phyloP scores from a whole-genome alignment of 441 rosid genomes.

The Eutrema salsugineum region DNA sequence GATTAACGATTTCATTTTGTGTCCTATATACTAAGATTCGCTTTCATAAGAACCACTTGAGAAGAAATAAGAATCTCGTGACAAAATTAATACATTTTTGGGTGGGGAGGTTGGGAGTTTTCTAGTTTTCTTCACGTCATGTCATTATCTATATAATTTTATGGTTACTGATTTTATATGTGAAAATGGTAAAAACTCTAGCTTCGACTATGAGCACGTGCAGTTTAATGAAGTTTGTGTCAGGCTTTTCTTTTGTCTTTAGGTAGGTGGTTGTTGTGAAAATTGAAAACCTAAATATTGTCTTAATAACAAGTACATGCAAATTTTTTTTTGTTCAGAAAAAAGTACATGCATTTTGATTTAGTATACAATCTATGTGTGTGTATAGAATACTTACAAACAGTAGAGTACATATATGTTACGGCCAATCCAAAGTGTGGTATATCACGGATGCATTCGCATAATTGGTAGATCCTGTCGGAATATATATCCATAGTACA shows the following conservation, averaged over 20 bases:
- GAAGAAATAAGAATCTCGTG: neutral
- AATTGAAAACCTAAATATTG: neutral
- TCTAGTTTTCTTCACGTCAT: slow-evolving; percentile 21
- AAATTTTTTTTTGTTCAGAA: too few relatives aligned
- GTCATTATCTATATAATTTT: neutral
- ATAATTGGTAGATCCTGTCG: slow-evolving; percentile 1
- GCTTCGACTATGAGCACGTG: slow-evolving; percentile 11
- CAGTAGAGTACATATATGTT: neutral
- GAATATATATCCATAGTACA: neutral
- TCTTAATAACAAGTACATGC: neutral
- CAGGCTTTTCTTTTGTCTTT: neutral
- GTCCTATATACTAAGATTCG: neutral
- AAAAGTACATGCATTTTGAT: neutral
- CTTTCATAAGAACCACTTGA: neutral
- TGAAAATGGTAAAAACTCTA: neutral
- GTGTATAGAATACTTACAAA: neutral
- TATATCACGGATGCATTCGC: neutral
- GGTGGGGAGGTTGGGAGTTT: slow-evolving; percentile 8
- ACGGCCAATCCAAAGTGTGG: slow-evolving; percentile 4
- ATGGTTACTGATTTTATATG: neutral
- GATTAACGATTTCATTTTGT: neutral
- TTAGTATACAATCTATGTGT: neutral
- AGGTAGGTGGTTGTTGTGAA: slow-evolving; percentile 19
- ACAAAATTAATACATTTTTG: neutral
- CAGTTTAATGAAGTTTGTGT: neutral